Conservation (phyloP, 495 filamentous ascomycete genomes). For the Thermochaetoides thermophila region DNA sequence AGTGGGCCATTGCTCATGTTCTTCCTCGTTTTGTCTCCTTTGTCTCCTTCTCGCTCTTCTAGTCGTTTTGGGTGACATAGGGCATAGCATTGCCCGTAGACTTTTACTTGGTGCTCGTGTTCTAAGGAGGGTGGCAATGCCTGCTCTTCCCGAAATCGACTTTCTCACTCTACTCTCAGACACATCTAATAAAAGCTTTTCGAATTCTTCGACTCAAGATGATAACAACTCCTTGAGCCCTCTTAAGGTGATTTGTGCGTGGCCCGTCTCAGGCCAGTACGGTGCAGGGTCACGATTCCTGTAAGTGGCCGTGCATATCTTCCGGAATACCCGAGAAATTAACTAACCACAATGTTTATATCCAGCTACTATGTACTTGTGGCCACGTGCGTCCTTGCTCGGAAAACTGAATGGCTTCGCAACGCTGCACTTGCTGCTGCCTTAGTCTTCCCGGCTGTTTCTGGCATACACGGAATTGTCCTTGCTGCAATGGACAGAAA, state of each 20-base stretch:
- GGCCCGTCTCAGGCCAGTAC: conserved; percentile 47
- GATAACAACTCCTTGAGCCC: conserved; percentile 10
- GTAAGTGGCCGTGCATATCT: conserved; percentile 21
- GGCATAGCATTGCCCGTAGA: neutral
- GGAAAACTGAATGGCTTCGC: conserved; percentile 41
- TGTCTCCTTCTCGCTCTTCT: too few species aligned
- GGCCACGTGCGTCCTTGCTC: conserved; percentile 41
- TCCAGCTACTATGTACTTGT: conserved; percentile 44
- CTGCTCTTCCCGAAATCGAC: too few species aligned
- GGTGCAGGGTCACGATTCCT: conserved; percentile 39
- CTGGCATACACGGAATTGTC: conserved; percentile 44
- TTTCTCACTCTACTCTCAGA: neutral
- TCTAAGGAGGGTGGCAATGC: neutral
- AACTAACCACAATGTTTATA: neutral
- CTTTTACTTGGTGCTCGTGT: neutral
- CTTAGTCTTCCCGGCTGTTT: conserved; percentile 43
- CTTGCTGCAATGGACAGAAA: conserved; percentile 35
- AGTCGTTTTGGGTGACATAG: too few species aligned
- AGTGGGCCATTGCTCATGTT: too few species aligned
- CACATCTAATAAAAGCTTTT: neutral
- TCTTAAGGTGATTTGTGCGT: conserved; percentile 42
- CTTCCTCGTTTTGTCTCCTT: too few species aligned
- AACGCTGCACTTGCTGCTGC: conserved; percentile 46
- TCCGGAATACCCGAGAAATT: neutral
- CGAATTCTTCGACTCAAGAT: neutral